Base-by-base conservation (phyloP, 1,139 yeast species). In the Nakaseomyces delphensis region DNA sequence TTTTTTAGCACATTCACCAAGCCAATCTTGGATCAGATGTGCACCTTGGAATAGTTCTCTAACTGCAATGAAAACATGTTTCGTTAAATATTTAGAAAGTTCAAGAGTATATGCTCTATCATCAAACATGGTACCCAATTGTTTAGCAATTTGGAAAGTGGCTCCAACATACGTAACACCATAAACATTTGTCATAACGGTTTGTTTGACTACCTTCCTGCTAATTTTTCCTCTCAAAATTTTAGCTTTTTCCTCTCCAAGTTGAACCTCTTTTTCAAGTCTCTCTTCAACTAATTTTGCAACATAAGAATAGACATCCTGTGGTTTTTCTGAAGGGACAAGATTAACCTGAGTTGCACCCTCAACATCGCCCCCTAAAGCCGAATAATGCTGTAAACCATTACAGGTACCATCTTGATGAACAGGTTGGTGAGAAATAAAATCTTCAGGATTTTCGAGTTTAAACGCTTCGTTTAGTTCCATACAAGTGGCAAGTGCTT, bases 351-450 rank as follows among this genome's bases (percentile, higher is more conserved):
- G 96, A 40, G 71, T 73, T 0, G 97, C 98, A 62, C 98, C 98
- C 61, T 84, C 96, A 21, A 77, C 56, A 65, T 91, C 97, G 64
- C 97, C 96, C 55, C 97, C 98, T 35, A 91, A 71, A 0, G 98
- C 98, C 13, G 98, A 97, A 65, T 91, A 91, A 65, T 91, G 98
- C 63, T 91, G 98, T 46, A 91, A 71, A 6, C 98, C 98, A 60
- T 91, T 91, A 67, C 98, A 91, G 0, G 97, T 85, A 53, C 98
- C 98, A 65, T 91, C 98, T 65, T 87, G 96, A 62, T 91, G 97
- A 13, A 91, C 86, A 1, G 97, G 96, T 48, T 86, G 76, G 55
- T 83, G 86, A 2, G 94, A 83, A 19, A 81, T 66, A 56, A 65
- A 87, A 49, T 79, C 73, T 4, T 79, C 73, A 1, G 97, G 97